A percentile compares a stretch with the other conserved stretches of the same genome.
Evolutionary conservation across 257 asterid species (phyloP).

Genomic region (Anisodus tanguticus): DNA sequence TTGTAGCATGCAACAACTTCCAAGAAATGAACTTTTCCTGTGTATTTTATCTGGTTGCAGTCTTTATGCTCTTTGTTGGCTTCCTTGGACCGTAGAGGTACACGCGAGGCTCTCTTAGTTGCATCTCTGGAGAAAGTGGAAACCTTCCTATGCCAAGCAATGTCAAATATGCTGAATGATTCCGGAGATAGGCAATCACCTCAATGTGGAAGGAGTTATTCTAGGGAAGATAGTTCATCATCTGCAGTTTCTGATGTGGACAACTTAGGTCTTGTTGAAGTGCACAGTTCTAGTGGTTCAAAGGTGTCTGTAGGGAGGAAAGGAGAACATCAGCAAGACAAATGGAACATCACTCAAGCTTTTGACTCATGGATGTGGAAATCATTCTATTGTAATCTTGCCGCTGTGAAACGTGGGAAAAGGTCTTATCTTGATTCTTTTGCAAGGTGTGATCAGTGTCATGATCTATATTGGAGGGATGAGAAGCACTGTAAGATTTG

Average conservation of each 20-base stretch:
- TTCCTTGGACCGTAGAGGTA: constrained; percentile 76
- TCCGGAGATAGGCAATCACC: constrained; percentile 50
- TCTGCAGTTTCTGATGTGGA: constrained; percentile 96
- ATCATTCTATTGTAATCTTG: constrained; percentile 75
- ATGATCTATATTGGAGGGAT: constrained; percentile 93
- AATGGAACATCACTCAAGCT: constrained; percentile 53
- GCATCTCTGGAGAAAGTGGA: constrained; percentile 70
- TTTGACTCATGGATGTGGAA: constrained; percentile 85
- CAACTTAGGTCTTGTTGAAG: constrained; percentile 53
- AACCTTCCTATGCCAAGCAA: constrained; percentile 55
- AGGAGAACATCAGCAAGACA: constrained; percentile 60
- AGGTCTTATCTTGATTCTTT: constrained; percentile 76
- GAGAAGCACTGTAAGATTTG: constrained; percentile 96
- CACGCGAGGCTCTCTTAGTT: constrained; percentile 83
- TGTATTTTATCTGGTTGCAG: constrained; percentile 45
- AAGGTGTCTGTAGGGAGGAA: constrained; percentile 48
- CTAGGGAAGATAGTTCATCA: constrained; percentile 84
- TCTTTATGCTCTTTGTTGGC: constrained; percentile 69
- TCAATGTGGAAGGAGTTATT: constrained; percentile 56
- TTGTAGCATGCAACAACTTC: constrained; percentile 17
- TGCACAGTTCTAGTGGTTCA: constrained; percentile 51
- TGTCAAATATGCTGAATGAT: constrained; percentile 53
- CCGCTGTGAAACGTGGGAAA: constrained; percentile 71
- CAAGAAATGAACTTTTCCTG: constrained; percentile 34
- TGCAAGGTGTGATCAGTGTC: constrained; percentile 83